These are phyloP conservation scores for Solanum chiquidenum DNA, from an alignment of 257 asterid species.

Conservation along the genomic window DNA sequence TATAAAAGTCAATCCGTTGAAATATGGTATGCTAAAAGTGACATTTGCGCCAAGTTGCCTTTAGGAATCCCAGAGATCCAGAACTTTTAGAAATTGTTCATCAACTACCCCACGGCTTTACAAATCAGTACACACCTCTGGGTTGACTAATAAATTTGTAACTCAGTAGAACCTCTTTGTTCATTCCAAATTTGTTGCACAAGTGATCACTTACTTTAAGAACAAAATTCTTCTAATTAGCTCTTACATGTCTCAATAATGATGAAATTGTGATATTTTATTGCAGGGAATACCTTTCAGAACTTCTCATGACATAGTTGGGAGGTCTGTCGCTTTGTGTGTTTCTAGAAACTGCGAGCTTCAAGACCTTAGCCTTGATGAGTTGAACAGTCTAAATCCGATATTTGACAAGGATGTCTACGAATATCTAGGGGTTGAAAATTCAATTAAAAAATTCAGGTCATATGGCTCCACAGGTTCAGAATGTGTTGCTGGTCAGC, in stretches of 20 bases:
- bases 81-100: neutral
- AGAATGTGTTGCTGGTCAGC: conserved; percentile 75
- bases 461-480: conserved; percentile 98
- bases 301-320: conserved; percentile 89
- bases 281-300: conserved; percentile 85
- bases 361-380: conserved; percentile 51
- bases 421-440: conserved; percentile 77
- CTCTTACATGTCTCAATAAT: neutral
- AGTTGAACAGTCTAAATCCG: conserved; percentile 50
- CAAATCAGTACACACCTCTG: neutral
- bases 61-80: neutral
- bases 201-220: neutral
- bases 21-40: too few relatives aligned
- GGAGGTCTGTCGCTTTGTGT: conserved; percentile 77
- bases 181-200: neutral
- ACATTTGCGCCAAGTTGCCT: neutral
- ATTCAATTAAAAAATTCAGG: conserved; percentile 69
- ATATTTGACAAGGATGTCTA: conserved; percentile 69
- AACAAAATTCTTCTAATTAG: neutral
- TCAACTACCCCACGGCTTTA: neutral
- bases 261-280: neutral
- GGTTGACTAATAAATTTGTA: neutral
- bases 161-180: neutral
- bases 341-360: conserved; percentile 57
- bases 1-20: too few relatives aligned